phyloP scores from a whole-genome alignment of 2,329 filamentous ascomycete species.

The Phialophora tarda region DNA sequence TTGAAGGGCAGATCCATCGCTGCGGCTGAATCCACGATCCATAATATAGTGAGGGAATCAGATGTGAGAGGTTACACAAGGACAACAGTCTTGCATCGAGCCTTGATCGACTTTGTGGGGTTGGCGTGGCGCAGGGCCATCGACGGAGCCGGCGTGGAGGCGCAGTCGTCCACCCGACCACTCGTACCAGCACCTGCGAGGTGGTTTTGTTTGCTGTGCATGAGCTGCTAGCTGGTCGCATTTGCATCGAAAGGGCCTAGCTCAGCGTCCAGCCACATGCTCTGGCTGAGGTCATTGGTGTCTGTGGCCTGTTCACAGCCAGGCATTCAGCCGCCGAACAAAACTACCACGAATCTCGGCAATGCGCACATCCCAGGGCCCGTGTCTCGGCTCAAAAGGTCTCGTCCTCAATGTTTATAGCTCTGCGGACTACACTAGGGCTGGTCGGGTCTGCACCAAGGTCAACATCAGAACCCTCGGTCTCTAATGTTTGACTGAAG shows the following conservation, averaged over 20 bases:
- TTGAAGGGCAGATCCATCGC: background rate
- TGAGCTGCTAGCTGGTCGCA: background rate
- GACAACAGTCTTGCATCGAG: background rate
- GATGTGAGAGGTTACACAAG: background rate
- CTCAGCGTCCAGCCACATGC: background rate
- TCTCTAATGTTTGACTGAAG: slow-evolving; percentile 40
- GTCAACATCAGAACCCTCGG: slow-evolving; percentile 43
- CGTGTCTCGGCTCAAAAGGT: slow-evolving; percentile 46
- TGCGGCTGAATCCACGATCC: background rate
- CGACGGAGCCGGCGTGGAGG: background rate
- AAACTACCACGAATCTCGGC: slow-evolving; percentile 7
- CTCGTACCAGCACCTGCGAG: slow-evolving; percentile 5
- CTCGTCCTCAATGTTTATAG: slow-evolving; percentile 52
- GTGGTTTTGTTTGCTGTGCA: slow-evolving; percentile 20
- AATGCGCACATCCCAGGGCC: background rate
- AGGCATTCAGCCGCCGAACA: slow-evolving; percentile 3
- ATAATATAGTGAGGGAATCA: background rate
- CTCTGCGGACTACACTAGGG: slow-evolving; percentile 53
- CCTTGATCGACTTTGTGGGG: background rate
- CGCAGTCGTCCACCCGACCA: background rate
- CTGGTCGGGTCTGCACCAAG: slow-evolving; percentile 45
- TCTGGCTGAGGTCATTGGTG: background rate
- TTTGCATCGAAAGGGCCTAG: background rate
- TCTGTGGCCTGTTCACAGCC: background rate
- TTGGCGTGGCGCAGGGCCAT: background rate